A percentile compares a stretch with the other conserved stretches of the same genome.
Evolutionary conservation across 2,329 filamentous ascomycete species (phyloP).

Genomic region (Clonostachys sp.): DNA sequence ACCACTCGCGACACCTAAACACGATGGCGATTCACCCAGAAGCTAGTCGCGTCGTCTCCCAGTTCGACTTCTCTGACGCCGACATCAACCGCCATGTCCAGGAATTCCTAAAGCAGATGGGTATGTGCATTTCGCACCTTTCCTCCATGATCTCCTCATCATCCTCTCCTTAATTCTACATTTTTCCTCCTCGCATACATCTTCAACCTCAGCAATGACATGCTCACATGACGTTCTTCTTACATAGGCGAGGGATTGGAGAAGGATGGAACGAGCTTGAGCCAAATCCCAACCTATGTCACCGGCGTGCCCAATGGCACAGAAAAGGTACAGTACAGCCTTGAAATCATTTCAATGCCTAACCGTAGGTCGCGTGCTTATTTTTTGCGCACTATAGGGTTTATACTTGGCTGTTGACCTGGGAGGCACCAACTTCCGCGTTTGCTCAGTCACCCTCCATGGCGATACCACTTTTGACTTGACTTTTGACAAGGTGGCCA

Average conservation of each 20-base stretch:
- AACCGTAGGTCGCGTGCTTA: neutral
- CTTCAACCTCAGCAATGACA: neutral
- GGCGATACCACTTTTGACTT: conserved; percentile 94
- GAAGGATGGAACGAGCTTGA: conserved; percentile 75
- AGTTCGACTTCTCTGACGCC: conserved; percentile 80
- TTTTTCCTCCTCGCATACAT: too few relatives aligned
- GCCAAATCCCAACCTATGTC: conserved; percentile 96
- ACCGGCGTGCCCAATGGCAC: conserved; percentile 95
- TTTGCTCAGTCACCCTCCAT: conserved; percentile 90
- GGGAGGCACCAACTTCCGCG: conserved; percentile 97
- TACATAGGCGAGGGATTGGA: conserved; percentile 71
- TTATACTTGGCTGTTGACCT: conserved; percentile 95
- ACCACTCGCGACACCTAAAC: conserved; percentile 48
- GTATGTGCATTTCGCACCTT: conserved; percentile 29
- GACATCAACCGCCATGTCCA: conserved; percentile 75
- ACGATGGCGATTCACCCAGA: conserved; percentile 61
- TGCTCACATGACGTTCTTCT: conserved; percentile 1
- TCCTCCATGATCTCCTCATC: neutral
- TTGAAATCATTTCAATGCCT: neutral
- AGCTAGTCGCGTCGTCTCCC: conserved; percentile 72
- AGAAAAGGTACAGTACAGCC: conserved; percentile 66
- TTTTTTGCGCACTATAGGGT: conserved; percentile 48
- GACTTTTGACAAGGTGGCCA: conserved; percentile 86
- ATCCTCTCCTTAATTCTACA: too few relatives aligned
- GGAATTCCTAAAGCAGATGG: conserved; percentile 85